Conservation (phyloP, 2,329 filamentous ascomycete genomes). For the Hypoxylon rubiginosum region DNA sequence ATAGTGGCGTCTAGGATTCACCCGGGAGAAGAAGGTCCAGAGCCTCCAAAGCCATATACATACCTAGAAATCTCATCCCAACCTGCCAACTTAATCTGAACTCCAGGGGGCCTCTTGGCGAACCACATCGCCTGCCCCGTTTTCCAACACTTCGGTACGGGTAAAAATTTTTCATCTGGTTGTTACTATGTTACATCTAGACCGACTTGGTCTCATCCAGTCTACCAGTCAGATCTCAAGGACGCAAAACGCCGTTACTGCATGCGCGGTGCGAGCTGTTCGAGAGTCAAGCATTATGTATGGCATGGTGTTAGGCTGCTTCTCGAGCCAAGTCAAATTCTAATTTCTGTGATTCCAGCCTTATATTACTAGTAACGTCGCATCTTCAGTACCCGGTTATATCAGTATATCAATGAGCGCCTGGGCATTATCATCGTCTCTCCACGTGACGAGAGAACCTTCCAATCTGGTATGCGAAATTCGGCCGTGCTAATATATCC, state of each 20-base stretch:
- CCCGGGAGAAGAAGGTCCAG: conserved; percentile 12
- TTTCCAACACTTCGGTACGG: conserved; percentile 30
- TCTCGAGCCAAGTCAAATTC: conserved; percentile 11
- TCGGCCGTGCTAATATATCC: conserved; percentile 26
- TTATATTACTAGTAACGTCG: conserved; percentile 40
- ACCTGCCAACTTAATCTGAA: conserved; percentile 16
- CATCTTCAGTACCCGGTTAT: conserved; percentile 34
- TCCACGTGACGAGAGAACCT: conserved; percentile 33
- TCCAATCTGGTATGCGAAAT: conserved; percentile 26
- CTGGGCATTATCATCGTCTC: conserved; percentile 22
- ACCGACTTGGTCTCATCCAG: conserved; percentile 22
- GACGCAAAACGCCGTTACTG: conserved; percentile 11
- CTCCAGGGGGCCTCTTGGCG: conserved; percentile 12
- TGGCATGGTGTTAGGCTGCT: neutral
- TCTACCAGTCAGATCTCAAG: conserved; percentile 23
- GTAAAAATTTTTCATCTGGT: conserved; percentile 27
- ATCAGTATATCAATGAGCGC: conserved; percentile 19
- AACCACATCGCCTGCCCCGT: conserved; percentile 23
- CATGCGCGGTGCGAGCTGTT: conserved; percentile 20
- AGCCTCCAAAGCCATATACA: conserved; percentile 20
- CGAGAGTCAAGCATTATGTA: conserved; percentile 13
- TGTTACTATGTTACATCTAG: conserved; percentile 28
- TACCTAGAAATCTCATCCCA: conserved; percentile 12
- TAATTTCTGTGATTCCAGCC: conserved; percentile 32
- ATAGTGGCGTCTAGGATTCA: conserved; percentile 4